A percentile compares a stretch with the other conserved stretches of the same genome.
phyloP scores from a whole-genome alignment of 2,329 filamentous ascomycete species.

The Neofusicoccum sp. region DNA sequence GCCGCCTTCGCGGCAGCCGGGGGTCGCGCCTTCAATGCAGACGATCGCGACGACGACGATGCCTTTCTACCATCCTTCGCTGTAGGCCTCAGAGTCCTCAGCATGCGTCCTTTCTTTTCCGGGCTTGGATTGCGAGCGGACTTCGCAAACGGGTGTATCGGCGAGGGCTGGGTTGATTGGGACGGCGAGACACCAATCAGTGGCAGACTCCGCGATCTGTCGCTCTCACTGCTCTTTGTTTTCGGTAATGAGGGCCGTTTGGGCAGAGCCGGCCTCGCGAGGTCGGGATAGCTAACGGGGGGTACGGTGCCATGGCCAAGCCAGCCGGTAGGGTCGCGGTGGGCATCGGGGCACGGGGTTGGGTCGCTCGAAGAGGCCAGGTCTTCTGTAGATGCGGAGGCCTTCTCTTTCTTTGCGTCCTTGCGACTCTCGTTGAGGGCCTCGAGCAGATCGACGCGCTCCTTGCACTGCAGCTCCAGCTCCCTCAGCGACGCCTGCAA shows the following conservation, averaged over 20 bases:
- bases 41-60: slow-evolving; percentile 50
- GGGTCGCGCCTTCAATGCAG: slow-evolving; percentile 48
- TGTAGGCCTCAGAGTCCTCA: slow-evolving; percentile 55
- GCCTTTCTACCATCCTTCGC: slow-evolving; percentile 48
- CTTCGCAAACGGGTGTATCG: slow-evolving; percentile 38
- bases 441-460: slow-evolving; percentile 85
- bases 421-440: slow-evolving; percentile 70
- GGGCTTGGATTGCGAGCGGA: slow-evolving; percentile 62
- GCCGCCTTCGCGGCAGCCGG: slow-evolving; percentile 64
- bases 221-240: slow-evolving; percentile 49
- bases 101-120: slow-evolving; percentile 62
- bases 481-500: slow-evolving; percentile 79
- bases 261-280: slow-evolving; percentile 72
- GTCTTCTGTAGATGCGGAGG: not conserved
- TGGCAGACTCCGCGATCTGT: not conserved
- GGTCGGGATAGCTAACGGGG: slow-evolving; percentile 74
- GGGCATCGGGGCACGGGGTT: slow-evolving; percentile 12
- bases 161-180: not conserved
- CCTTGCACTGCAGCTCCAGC: slow-evolving; percentile 89
- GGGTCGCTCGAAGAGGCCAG: not conserved
- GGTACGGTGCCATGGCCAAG: slow-evolving; percentile 83
- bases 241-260: slow-evolving; percentile 51
- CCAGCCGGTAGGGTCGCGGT: slow-evolving; percentile 53
- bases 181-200: not conserved
- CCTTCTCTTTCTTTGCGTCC: slow-evolving; percentile 49